Percentiles rank a stretch among this genome's conserved stretches.
Evolutionary conservation across 495 filamentous ascomycete genomes (phyloP).

Genomic region (Cryomyces minteri): DNA sequence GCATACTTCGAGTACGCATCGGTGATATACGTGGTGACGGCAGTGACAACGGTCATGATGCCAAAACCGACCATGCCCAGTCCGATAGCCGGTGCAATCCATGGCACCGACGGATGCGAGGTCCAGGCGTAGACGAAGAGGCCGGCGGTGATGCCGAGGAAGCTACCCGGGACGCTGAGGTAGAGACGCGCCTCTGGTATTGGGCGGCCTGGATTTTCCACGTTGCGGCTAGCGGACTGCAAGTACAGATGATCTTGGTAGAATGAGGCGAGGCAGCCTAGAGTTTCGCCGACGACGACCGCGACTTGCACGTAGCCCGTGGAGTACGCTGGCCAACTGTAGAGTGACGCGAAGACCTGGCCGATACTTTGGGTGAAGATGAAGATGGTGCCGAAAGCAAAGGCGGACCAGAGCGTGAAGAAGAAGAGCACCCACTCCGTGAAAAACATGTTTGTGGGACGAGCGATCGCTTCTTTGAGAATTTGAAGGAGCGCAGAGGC

Average conservation of each 20-base stretch:
- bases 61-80: slow-evolving; percentile 12
- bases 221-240: slow-evolving; percentile 8
- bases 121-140: slow-evolving; percentile 16
- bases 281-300: slow-evolving; percentile 17
- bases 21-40: slow-evolving; percentile 16
- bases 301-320: slow-evolving; percentile 17
- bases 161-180: slow-evolving; percentile 6
- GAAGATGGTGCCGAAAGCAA: slow-evolving; percentile 32
- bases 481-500: not conserved
- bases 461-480: slow-evolving; percentile 8
- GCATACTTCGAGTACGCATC: slow-evolving; percentile 23
- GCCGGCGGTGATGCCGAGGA: slow-evolving; percentile 12
- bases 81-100: slow-evolving; percentile 12
- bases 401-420: slow-evolving; percentile 30
- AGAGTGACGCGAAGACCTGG: slow-evolving; percentile 15
- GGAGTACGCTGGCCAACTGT: slow-evolving; percentile 11
- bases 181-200: slow-evolving; percentile 16
- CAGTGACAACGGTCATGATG: slow-evolving; percentile 10
- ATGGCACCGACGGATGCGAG: slow-evolving; percentile 6
- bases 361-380: slow-evolving; percentile 20
- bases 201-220: slow-evolving; percentile 5
- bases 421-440: slow-evolving; percentile 36
- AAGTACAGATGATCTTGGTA: slow-evolving; percentile 12
- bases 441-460: slow-evolving; percentile 26
- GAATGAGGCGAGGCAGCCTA: slow-evolving; percentile 11